Evolutionary conservation across 2,329 filamentous ascomycete species (phyloP).

Genomic region (Hortaea werneckii): DNA sequence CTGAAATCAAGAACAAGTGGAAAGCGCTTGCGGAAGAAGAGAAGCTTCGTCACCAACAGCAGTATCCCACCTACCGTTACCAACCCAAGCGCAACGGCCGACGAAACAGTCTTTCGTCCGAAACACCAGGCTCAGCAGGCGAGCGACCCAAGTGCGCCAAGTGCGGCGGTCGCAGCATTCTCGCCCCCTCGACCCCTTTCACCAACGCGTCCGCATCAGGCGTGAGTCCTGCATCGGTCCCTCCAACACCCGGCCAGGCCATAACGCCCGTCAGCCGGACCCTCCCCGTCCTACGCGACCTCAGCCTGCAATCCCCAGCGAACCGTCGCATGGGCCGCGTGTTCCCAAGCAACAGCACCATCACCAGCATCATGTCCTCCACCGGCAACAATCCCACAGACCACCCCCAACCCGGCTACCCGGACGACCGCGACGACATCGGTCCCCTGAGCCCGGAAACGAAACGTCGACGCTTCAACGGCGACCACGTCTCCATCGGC

Average conservation of each 20-base stretch:
- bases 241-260: slow-evolving; percentile 20
- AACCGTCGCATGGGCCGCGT: slow-evolving; percentile 12
- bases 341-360: slow-evolving; percentile 12
- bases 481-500: slow-evolving; percentile 31
- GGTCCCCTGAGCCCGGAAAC: slow-evolving; percentile 43
- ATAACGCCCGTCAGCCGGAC: slow-evolving; percentile 26
- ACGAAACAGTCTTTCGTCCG: slow-evolving; percentile 21
- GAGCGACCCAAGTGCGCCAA: slow-evolving; percentile 51
- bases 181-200: slow-evolving; percentile 50
- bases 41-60: slow-evolving; percentile 75
- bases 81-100: slow-evolving; percentile 60
- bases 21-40: slow-evolving; percentile 86
- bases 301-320: slow-evolving; percentile 26
- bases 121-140: slow-evolving; percentile 18
- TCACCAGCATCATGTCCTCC: slow-evolving; percentile 19
- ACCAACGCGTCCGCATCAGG: slow-evolving; percentile 11
- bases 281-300: slow-evolving; percentile 25
- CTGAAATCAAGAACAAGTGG: slow-evolving; percentile 73
- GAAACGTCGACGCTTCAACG: slow-evolving; percentile 54
- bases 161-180: slow-evolving; percentile 60
- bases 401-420: slow-evolving; percentile 11
- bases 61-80: slow-evolving; percentile 91
- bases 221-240: slow-evolving; percentile 19
- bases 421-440: slow-evolving; percentile 31
- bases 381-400: slow-evolving; percentile 8